A percentile compares a stretch with the other conserved stretches of the same genome.
Conservation (phyloP, 768 basidiomycete genomes). For the Crepidotus variabilis region DNA sequence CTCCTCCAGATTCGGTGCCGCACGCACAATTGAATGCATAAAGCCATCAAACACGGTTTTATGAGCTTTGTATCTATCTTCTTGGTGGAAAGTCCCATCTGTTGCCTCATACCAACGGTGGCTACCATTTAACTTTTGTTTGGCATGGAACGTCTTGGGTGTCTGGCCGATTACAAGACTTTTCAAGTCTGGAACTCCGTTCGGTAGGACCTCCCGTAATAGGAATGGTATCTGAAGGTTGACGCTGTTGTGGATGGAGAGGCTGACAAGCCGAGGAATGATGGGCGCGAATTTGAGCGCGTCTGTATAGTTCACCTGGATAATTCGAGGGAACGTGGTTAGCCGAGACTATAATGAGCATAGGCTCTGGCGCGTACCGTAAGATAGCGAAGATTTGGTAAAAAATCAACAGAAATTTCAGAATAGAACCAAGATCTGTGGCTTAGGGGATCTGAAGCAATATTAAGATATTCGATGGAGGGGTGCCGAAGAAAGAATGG, state of each 20-base stretch:
- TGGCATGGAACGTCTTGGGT: neutral
- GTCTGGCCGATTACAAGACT: slow-evolving; percentile 11
- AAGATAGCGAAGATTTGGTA: slow-evolving; percentile 6
- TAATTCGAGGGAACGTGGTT: too few relatives aligned
- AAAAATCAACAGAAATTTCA: neutral
- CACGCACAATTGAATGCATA: slow-evolving; percentile 9
- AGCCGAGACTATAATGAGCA: neutral
- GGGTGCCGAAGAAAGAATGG: slow-evolving; percentile 13
- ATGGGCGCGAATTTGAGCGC: slow-evolving; percentile 3
- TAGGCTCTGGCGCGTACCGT: too few relatives aligned
- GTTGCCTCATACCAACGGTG: slow-evolving; percentile 12
- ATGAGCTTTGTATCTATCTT: neutral
- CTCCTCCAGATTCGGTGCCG: slow-evolving; percentile 13
- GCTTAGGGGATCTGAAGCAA: neutral
- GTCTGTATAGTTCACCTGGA: slow-evolving; percentile 9
- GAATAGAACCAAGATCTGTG: neutral
- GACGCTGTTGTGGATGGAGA: slow-evolving; percentile 4
- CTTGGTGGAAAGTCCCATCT: slow-evolving; percentile 6
- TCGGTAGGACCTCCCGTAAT: slow-evolving; percentile 12
- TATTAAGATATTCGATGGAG: slow-evolving; percentile 3
- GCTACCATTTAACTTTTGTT: slow-evolving; percentile 4
- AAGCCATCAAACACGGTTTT: slow-evolving; percentile 4
- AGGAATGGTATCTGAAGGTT: slow-evolving; percentile 18
- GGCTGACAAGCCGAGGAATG: slow-evolving; percentile 8
- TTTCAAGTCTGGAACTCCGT: slow-evolving; percentile 10